Percentiles rank a stretch among this genome's conserved stretches.
Conservation (phyloP, 2,329 filamentous ascomycete species). For the Fragosphaeria purpurea region DNA sequence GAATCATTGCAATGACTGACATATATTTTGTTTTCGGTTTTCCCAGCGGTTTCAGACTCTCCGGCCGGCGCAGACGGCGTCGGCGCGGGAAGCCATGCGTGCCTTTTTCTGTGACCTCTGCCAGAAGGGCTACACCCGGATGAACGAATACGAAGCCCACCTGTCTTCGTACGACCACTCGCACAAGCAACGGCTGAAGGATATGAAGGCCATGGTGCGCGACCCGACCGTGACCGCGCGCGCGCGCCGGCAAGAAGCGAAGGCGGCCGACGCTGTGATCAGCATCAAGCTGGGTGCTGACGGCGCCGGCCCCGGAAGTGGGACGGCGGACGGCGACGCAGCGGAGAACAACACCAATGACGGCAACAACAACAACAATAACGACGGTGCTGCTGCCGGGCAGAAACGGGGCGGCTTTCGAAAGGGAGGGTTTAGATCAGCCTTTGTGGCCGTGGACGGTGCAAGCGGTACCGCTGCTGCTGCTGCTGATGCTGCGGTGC, state of each 20-base stretch:
- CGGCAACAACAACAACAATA: not conserved
- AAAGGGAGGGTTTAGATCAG: constrained; percentile 74
- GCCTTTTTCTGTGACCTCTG: constrained; percentile 82
- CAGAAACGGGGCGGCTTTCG: constrained; percentile 62
- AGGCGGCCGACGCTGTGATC: constrained; percentile 54
- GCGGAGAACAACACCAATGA: constrained; percentile 14
- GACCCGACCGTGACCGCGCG: constrained; percentile 56
- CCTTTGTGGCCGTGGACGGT: constrained; percentile 49
- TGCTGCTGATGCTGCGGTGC: not conserved
- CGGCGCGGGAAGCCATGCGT: constrained; percentile 65
- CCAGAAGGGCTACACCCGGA: constrained; percentile 86
- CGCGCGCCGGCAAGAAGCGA: constrained; percentile 60
- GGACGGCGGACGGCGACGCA: constrained; percentile 14
- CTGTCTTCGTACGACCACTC: constrained; percentile 91
- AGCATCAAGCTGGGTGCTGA: constrained; percentile 51
- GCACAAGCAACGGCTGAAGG: constrained; percentile 81
- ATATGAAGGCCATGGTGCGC: constrained; percentile 76
- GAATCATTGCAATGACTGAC: not conserved
- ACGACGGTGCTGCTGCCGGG: constrained; percentile 31
- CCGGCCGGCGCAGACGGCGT: constrained; percentile 47
- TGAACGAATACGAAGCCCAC: constrained; percentile 94
- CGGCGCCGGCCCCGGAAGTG: constrained; percentile 13
- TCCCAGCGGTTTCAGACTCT: constrained; percentile 46
- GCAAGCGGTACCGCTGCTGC: not conserved
- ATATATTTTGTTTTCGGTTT: too few species aligned